A percentile compares a stretch with the other conserved stretches of the same genome.
phyloP scores from a whole-genome alignment of 768 basidiomycete species.

The Boletus bicolor region DNA sequence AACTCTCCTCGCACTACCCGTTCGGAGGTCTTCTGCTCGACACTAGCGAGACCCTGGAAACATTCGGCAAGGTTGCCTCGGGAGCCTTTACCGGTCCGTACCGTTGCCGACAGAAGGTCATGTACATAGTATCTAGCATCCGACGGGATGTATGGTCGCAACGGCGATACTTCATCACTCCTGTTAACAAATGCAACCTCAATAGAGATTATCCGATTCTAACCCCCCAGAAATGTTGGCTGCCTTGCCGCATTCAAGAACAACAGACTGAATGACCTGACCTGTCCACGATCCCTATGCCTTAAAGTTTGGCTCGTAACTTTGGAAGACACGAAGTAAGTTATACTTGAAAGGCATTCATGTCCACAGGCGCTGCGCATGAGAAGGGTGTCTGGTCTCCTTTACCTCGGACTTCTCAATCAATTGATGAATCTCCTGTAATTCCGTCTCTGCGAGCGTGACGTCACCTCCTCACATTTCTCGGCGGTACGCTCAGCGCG shows the following conservation, averaged over 20 bases:
- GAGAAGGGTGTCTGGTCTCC: constrained; percentile 38
- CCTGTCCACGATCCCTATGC: neutral
- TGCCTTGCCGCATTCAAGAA: neutral
- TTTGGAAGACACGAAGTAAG: neutral
- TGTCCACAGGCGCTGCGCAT: constrained; percentile 31
- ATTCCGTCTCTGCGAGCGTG: constrained; percentile 38
- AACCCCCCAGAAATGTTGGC: neutral
- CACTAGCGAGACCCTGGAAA: neutral
- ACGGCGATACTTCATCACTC: neutral
- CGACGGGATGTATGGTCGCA: neutral
- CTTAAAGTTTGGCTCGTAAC: neutral
- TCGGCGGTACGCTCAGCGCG: constrained; percentile 41
- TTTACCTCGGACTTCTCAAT: constrained; percentile 35
- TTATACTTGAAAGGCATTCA: constrained; percentile 12
- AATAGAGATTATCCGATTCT: neutral
- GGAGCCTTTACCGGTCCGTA: neutral
- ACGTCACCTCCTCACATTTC: constrained; percentile 43
- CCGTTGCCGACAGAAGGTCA: neutral
- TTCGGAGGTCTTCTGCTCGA: neutral
- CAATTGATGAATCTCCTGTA: constrained; percentile 37
- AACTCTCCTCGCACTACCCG: neutral
- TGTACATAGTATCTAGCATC: constrained; percentile 14
- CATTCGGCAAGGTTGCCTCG: neutral
- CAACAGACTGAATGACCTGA: neutral
- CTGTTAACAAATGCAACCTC: neutral